Conservation (phyloP, 2,329 filamentous ascomycete genomes). For the Pseudocercospora pini-densiflorae region DNA sequence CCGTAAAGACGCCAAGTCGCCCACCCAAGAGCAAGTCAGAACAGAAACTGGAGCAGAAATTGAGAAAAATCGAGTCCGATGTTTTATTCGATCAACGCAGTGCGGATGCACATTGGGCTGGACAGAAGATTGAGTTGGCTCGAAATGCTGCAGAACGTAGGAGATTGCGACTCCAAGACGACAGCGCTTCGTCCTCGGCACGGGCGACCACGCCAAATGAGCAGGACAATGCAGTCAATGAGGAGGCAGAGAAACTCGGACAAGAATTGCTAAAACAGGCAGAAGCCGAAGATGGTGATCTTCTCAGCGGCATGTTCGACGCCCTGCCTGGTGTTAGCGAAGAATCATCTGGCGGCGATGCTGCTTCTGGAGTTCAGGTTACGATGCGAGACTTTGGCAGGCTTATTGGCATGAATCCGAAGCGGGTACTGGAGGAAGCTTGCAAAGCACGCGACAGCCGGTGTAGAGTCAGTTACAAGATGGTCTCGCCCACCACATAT, state of each 20-base stretch:
- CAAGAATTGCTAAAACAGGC: slow-evolving; percentile 40
- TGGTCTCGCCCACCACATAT: slow-evolving; percentile 74
- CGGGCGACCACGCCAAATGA: background rate
- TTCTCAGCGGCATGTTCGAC: slow-evolving; percentile 64
- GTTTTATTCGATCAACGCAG: slow-evolving; percentile 54
- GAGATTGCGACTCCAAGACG: slow-evolving; percentile 33
- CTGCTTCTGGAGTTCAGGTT: slow-evolving; percentile 50
- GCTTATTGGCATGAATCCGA: slow-evolving; percentile 75
- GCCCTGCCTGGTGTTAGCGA: slow-evolving; percentile 38
- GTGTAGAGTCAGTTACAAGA: slow-evolving; percentile 68
- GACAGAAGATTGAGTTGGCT: slow-evolving; percentile 48
- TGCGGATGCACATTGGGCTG: slow-evolving; percentile 53
- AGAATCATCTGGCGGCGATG: slow-evolving; percentile 43
- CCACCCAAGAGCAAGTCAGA: slow-evolving; percentile 51
- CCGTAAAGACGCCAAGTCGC: slow-evolving; percentile 48
- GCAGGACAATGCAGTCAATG: slow-evolving; percentile 53
- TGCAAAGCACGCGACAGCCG: slow-evolving; percentile 78
- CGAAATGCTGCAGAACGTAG: slow-evolving; percentile 44
- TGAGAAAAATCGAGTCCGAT: slow-evolving; percentile 74
- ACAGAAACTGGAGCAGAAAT: slow-evolving; percentile 71
- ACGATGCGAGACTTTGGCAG: slow-evolving; percentile 83
- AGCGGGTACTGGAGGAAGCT: slow-evolving; percentile 80
- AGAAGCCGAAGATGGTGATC: slow-evolving; percentile 59
- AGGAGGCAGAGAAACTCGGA: slow-evolving; percentile 48
- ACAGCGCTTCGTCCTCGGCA: slow-evolving; percentile 15